Base-by-base conservation (phyloP, 1,139 yeast species). In the Yamadazyma buinensis region DNA sequence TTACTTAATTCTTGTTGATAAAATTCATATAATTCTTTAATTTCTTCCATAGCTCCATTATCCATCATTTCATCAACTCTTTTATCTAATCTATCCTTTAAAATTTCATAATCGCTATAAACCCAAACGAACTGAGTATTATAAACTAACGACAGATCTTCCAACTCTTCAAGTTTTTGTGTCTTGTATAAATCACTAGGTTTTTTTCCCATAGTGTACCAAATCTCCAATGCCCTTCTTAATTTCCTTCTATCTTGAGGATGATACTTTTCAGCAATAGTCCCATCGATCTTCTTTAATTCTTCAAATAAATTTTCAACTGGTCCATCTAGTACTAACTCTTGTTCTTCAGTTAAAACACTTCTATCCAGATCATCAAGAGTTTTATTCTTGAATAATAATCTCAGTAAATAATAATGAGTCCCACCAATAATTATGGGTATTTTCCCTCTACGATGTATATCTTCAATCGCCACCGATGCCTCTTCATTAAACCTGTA, bases 351-450 rank as follows among this genome's bases (percentile, higher is more conserved):
- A 0, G 72, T 63, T 18, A 73, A 52, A n/a, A 46, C 46, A 20
- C 35, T 17, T 29, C 28, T 30, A 25, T 33, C 39, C 33, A 42
- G 47, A 8, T 57, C 55, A 7, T 61, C 64, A 5, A 75, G 60
- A 0, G 86, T 80, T 44, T 81, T 77, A 48, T 85, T 84, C 33
- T 73, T 67, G 51, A 90, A 87, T 13, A 94, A 55, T 2, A 87
- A 61, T 13, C 84, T 77, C 54, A 85, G 96, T 26, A 88, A 64
- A 54, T 92, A 92, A 54, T 92, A 92, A 53, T 90, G 97, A 0
- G 98, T 92, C 0, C 99, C 99, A 3, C 99, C 99, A 2, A 92
- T 90, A 0, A 94, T 59, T 5, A 92, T 84, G 0, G 99, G 97
- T 1, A 84, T 50, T 48, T 87, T 88, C 0, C 86, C 86, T 25